Conservation (phyloP, 2,329 filamentous ascomycete species). For the Fusarium circinatum region DNA sequence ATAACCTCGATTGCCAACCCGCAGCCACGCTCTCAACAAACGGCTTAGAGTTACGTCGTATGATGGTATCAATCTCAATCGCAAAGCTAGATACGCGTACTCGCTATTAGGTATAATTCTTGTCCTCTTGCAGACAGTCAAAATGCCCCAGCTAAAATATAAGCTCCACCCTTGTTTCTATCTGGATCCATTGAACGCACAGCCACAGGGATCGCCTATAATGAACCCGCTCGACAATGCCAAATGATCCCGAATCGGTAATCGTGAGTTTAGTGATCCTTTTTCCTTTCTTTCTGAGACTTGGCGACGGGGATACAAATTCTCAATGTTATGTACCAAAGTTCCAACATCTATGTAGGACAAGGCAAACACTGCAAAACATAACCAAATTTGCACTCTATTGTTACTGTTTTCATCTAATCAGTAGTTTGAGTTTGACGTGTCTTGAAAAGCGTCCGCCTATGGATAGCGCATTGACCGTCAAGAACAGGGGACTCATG, state of each 20-base stretch:
- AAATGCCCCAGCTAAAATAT: not conserved
- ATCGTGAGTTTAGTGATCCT: not conserved
- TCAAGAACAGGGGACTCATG: not conserved
- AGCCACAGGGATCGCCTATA: slow-evolving; percentile 19
- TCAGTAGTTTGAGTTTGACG: not conserved
- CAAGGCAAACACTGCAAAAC: not conserved
- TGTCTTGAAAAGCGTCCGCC: not conserved
- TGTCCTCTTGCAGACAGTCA: not conserved
- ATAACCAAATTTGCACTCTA: not conserved
- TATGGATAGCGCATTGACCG: not conserved
- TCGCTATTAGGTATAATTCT: not conserved
- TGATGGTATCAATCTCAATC: not conserved
- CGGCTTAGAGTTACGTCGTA: not conserved
- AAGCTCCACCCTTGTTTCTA: not conserved
- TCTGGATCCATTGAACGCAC: slow-evolving; percentile 6
- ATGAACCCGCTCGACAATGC: not conserved
- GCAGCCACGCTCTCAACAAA: not conserved
- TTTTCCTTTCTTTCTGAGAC: not conserved
- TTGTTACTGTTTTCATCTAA: not conserved
- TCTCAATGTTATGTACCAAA: not conserved
- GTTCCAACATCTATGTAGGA: too few species aligned
- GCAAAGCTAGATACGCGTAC: not conserved
- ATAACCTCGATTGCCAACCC: not conserved
- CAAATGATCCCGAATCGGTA: slow-evolving; percentile 13
- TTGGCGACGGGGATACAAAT: too few species aligned